Evolutionary conservation across 2,329 filamentous ascomycete genomes (phyloP).

Genomic region (Xylariaceae sp.): DNA sequence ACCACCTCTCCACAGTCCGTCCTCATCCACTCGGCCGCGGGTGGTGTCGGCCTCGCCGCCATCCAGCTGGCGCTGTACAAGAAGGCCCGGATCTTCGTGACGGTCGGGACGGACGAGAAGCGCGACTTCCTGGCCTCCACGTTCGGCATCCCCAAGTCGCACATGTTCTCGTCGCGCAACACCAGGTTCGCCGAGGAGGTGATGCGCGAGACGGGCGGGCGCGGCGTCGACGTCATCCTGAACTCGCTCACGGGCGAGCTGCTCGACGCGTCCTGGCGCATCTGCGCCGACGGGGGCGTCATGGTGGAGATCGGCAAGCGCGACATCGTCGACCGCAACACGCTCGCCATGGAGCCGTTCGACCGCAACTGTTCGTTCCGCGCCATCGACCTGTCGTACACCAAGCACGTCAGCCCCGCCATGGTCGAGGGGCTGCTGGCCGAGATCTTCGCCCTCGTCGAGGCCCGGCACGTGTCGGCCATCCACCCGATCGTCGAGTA

Average conservation of each 20-base stretch:
- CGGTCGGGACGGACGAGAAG: constrained; percentile 19
- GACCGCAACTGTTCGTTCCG: constrained; percentile 15
- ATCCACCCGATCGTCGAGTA: constrained; percentile 29
- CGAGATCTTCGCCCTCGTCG: constrained; percentile 10
- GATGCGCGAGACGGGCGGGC: constrained; percentile 21
- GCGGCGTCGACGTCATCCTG: constrained; percentile 17
- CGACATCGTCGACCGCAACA: constrained; percentile 16
- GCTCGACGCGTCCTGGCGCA: constrained; percentile 17
- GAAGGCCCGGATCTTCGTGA: constrained; percentile 15
- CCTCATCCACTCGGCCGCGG: constrained; percentile 17
- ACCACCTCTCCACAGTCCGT: too few species aligned
- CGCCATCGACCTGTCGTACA: constrained; percentile 13
- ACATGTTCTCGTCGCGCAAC: constrained; percentile 27
- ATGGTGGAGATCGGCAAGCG: constrained; percentile 21
- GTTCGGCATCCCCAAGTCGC: constrained; percentile 28
- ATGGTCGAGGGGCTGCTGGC: background rate
- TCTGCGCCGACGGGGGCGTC: constrained; percentile 15
- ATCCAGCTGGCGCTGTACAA: constrained; percentile 7
- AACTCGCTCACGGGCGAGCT: constrained; percentile 19
- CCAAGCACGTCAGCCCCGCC: background rate
- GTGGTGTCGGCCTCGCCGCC: constrained; percentile 14
- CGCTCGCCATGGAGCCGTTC: constrained; percentile 20
- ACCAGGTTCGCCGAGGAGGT: constrained; percentile 26
- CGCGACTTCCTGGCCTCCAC: constrained; percentile 23
- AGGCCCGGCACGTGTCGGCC: constrained; percentile 21